These are phyloP conservation scores for Boletus insuetus DNA, from an alignment of 768 basidiomycete genomes.

Conservation along the genomic window DNA sequence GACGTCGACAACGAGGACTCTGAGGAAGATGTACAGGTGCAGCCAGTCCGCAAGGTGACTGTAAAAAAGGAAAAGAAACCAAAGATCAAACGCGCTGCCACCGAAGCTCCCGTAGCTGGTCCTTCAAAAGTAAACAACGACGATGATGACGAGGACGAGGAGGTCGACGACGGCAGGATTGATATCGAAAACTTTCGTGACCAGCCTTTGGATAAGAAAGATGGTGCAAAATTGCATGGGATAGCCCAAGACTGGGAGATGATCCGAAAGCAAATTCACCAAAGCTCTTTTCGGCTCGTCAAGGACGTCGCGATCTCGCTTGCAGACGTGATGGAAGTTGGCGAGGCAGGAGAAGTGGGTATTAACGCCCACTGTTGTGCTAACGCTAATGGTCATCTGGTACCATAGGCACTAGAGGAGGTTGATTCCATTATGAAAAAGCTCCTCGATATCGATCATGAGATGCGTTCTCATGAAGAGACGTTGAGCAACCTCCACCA, in stretches of 20 bases:
- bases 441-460: slow-evolving; percentile 62
- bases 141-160: slow-evolving; percentile 36
- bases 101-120: slow-evolving; percentile 19
- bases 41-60: slow-evolving; percentile 32
- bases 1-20: slow-evolving; percentile 39
- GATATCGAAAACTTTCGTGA: slow-evolving; percentile 61
- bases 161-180: slow-evolving; percentile 51
- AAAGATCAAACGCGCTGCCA: slow-evolving; percentile 25
- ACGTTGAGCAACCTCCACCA: slow-evolving; percentile 57
- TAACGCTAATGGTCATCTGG: background rate
- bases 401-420: slow-evolving; percentile 48
- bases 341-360: slow-evolving; percentile 51
- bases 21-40: slow-evolving; percentile 42
- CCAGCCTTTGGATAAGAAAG: slow-evolving; percentile 59
- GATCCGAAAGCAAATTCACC: slow-evolving; percentile 49
- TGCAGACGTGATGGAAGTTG: slow-evolving; percentile 59
- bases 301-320: slow-evolving; percentile 54
- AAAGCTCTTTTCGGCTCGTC: slow-evolving; percentile 42
- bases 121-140: slow-evolving; percentile 13
- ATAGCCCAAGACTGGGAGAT: slow-evolving; percentile 61
- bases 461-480: slow-evolving; percentile 56
- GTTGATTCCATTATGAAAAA: slow-evolving; percentile 69
- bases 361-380: background rate
- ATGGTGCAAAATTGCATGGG: slow-evolving; percentile 52
- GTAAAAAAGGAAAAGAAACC: slow-evolving; percentile 34